phyloP scores from a whole-genome alignment of 1,284 basidiomycete genomes.

The Laetiporus sulphureus region DNA sequence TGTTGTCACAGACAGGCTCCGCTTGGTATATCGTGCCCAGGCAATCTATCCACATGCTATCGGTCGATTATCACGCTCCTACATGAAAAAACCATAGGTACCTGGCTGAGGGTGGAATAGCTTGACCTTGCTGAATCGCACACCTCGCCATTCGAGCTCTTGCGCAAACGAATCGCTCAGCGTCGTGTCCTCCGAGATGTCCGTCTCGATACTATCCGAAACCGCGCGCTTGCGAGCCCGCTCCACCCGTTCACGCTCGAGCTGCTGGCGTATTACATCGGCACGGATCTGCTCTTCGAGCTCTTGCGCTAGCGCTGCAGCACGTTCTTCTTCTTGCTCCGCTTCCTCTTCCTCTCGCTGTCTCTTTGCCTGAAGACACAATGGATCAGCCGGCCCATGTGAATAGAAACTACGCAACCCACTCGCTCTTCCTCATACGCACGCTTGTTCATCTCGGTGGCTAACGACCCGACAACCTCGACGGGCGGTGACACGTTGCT shows the following conservation, averaged over 20 bases:
- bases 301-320: slow-evolving; percentile 42
- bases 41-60: too few species aligned
- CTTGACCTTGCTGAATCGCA: slow-evolving; percentile 57
- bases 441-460: slow-evolving; percentile 65
- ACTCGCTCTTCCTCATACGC: slow-evolving; percentile 61
- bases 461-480: slow-evolving; percentile 61
- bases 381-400: background rate
- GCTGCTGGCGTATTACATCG: slow-evolving; percentile 49
- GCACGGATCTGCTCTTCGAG: slow-evolving; percentile 58
- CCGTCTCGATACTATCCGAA: slow-evolving; percentile 62
- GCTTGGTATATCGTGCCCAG: slow-evolving; percentile 63
- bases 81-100: too few species aligned
- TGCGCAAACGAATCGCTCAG: slow-evolving; percentile 54
- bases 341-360: slow-evolving; percentile 47
- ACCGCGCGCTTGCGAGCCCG: slow-evolving; percentile 52
- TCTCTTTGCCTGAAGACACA: slow-evolving; percentile 24
- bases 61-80: too few species aligned
- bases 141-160: slow-evolving; percentile 51
- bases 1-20: slow-evolving; percentile 63
- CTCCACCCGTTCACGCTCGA: slow-evolving; percentile 41
- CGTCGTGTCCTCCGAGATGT: slow-evolving; percentile 35
- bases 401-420: background rate
- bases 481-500: slow-evolving; percentile 47
- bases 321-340: slow-evolving; percentile 38
- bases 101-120: slow-evolving; percentile 63